Evolutionary conservation across 2,329 filamentous ascomycete genomes (phyloP).

Genomic region (Davidsoniella eucalypti): DNA sequence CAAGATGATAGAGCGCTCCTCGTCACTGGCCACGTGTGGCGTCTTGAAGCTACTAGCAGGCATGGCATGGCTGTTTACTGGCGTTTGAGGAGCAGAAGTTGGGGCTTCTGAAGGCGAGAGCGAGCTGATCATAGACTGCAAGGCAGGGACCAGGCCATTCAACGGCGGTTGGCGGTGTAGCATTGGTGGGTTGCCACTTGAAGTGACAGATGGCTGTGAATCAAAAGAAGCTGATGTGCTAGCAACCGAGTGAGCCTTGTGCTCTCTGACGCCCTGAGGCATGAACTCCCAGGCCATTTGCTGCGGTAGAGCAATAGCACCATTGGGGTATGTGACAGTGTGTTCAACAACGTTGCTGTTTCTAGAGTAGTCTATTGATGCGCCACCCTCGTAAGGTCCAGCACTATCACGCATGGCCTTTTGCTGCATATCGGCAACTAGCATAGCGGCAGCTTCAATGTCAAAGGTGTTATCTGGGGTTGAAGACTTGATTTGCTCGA

Average conservation of each 20-base stretch:
- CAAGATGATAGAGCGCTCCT: conserved; percentile 69
- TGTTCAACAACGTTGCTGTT: conserved; percentile 60
- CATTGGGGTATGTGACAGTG: conserved; percentile 58
- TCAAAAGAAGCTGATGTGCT: conserved; percentile 53
- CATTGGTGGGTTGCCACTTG: conserved; percentile 38
- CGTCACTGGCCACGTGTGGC: conserved; percentile 68
- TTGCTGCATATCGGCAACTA: conserved; percentile 95
- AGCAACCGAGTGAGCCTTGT: conserved; percentile 56
- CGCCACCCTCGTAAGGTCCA: conserved; percentile 38
- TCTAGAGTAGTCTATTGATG: conserved; percentile 52
- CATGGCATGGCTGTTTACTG: conserved; percentile 15
- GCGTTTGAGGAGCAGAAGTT: conserved; percentile 26
- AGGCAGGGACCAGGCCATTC: conserved; percentile 45
- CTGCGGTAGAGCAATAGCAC: conserved; percentile 68
- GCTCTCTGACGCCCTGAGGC: conserved; percentile 48
- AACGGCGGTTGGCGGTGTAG: conserved; percentile 43
- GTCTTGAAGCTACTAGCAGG: conserved; percentile 34
- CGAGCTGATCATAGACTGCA: conserved; percentile 58
- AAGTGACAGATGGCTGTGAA: conserved; percentile 45
- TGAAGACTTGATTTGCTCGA: conserved; percentile 86
- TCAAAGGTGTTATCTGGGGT: conserved; percentile 66
- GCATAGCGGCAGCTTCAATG: conserved; percentile 93
- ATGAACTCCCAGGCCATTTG: conserved; percentile 66
- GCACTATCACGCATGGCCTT: conserved; percentile 54
- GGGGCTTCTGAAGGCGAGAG: conserved; percentile 37